Evolutionary conservation across 2,329 filamentous ascomycete species (phyloP), one percentile per base, ranked within the genome.

Genomic region (Eutypa lata): DNA sequence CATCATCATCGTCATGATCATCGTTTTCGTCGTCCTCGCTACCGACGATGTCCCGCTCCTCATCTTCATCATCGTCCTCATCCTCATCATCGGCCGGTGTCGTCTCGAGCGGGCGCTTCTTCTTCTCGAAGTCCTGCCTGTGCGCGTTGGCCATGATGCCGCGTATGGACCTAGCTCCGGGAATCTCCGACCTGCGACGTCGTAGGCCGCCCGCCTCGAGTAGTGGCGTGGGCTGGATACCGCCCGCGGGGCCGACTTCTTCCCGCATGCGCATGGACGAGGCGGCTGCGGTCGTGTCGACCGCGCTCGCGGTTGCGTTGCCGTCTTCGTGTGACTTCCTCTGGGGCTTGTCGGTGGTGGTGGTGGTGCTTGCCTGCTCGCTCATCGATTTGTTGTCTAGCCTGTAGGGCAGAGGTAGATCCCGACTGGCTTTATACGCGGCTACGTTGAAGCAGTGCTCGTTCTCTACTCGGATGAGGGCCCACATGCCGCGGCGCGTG

Each of bases 391-490:
- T 76, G 7, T 61, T 57, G 13, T 55, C 50, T 46, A 86, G 73
- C 48, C 83, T 79, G 67, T 97, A 97, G 0, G 93, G 93, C 0
- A 97, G 78, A 0, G 91, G 91, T 0, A 96, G 82, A 63, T 97
- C 92, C 52, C 93, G 82, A 2, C 87, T 91, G 3, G 94, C 94
- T 58, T 95, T 91, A 79, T 95, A 95, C 60, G 90, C 86, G 18
- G 86, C 83, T 2, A 99, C 93, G 62, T 97, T 96, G 51, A 88
- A 87, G 72, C 91, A 96, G 72, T 99, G 94, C 65, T 99, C 94
- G 69, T 99, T 99, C 71, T 99, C 94, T 24, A 99, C 92, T 40
- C 94, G 90, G 68, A 99, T 89, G 3, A 97, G 77, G 0, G 88
- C 87, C 94, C 94, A 99, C 66, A 97, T 84, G 56, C 91, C 92